Percentiles rank a stretch among this genome's conserved stretches.
These are phyloP conservation scores for Amaranthus hypochondriacus DNA, from an alignment of 148 eudicot species.

Conservation along the genomic window DNA sequence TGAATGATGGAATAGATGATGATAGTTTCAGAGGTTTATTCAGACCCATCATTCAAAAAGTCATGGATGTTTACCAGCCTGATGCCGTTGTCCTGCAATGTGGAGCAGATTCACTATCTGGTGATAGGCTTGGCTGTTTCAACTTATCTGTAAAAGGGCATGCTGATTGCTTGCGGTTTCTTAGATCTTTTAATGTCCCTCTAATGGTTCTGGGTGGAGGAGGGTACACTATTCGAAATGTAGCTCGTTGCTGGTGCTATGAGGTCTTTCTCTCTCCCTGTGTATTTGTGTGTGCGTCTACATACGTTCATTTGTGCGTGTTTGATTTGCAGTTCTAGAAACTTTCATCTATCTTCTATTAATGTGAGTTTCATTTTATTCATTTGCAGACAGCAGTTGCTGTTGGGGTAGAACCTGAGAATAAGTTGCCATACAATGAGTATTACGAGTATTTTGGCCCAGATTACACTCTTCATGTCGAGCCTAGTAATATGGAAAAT, in stretches of 20 bases:
- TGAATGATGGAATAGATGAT: slow-evolving; percentile 89
- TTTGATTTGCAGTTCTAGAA: background rate
- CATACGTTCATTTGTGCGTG: background rate
- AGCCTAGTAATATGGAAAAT: slow-evolving; percentile 70
- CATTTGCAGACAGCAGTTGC: slow-evolving; percentile 83
- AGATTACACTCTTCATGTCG: slow-evolving; percentile 76
- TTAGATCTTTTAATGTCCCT: slow-evolving; percentile 93
- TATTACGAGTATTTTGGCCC: slow-evolving; percentile 91
- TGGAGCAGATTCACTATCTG: slow-evolving; percentile 94
- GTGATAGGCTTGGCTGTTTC: slow-evolving; percentile 90
- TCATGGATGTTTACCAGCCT: slow-evolving; percentile 90
- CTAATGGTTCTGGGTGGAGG: slow-evolving; percentile 96
- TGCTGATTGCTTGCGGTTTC: slow-evolving; percentile 81
- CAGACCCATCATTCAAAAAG: slow-evolving; percentile 73
- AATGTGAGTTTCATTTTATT: slow-evolving; percentile 7
- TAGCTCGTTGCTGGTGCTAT: slow-evolving; percentile 99
- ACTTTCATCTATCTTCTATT: background rate
- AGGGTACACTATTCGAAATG: slow-evolving; percentile 88
- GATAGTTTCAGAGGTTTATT: slow-evolving; percentile 70
- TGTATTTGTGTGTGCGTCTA: too few species aligned
- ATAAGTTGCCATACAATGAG: slow-evolving; percentile 81
- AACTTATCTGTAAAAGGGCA: slow-evolving; percentile 93
- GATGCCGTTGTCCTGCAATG: slow-evolving; percentile 95
- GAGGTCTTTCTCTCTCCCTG: slow-evolving; percentile 48
- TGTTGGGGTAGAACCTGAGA: slow-evolving; percentile 87